These are phyloP conservation scores for Diaporthe sp. DNA, from an alignment of 2,329 filamentous ascomycete species.

Conservation along the genomic window DNA sequence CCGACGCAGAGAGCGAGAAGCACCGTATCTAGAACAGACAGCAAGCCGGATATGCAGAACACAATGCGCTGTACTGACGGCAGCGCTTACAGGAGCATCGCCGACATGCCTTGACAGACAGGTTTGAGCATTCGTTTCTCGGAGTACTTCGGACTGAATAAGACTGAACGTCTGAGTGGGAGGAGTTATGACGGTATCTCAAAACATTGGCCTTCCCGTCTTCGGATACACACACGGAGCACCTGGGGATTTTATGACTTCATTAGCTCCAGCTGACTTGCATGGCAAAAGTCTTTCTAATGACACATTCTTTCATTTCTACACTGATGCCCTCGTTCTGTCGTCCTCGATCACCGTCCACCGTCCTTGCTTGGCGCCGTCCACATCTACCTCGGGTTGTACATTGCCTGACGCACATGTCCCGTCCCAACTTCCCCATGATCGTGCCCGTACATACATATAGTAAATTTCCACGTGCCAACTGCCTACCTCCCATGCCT, in stretches of 20 bases:
- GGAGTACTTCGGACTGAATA: slow-evolving; percentile 30
- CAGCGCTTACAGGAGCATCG: slow-evolving; percentile 13
- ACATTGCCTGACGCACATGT: slow-evolving; percentile 16
- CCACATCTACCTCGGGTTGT: slow-evolving; percentile 12
- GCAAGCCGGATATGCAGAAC: not conserved
- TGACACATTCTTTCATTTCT: slow-evolving; percentile 41
- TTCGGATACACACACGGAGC: slow-evolving; percentile 33
- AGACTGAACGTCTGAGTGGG: slow-evolving; percentile 33
- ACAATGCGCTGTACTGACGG: not conserved
- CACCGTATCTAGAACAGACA: slow-evolving; percentile 71
- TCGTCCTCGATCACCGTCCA: slow-evolving; percentile 24
- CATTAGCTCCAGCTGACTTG: slow-evolving; percentile 37
- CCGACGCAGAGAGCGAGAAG: slow-evolving; percentile 77
- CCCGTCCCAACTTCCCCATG: slow-evolving; percentile 3
- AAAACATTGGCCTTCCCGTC: slow-evolving; percentile 28
- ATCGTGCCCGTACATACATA: slow-evolving; percentile 18
- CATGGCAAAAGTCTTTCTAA: slow-evolving; percentile 38
- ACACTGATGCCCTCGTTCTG: slow-evolving; percentile 28
- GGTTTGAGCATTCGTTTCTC: slow-evolving; percentile 39
- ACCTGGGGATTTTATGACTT: slow-evolving; percentile 29
- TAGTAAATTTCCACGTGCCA: slow-evolving; percentile 16
- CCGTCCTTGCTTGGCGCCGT: slow-evolving; percentile 11
- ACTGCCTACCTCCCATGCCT: not conserved
- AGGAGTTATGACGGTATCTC: slow-evolving; percentile 38
- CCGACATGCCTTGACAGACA: slow-evolving; percentile 27